Conservation (phyloP, 768 basidiomycete genomes). For the Leccinum ochraceum region DNA sequence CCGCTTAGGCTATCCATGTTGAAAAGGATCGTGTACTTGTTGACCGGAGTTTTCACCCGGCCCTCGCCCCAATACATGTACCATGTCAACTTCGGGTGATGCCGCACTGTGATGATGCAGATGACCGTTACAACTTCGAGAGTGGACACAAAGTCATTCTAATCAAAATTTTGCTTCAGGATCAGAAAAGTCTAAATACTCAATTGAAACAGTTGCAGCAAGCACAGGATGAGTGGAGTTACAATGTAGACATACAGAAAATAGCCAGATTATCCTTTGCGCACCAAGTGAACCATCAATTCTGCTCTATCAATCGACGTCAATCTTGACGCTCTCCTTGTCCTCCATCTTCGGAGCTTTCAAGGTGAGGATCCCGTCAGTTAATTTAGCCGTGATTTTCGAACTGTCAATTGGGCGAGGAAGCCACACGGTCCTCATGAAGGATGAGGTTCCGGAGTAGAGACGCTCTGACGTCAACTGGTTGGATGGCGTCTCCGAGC, state of each 20-base stretch:
- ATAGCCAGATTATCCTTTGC: neutral
- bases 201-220: neutral
- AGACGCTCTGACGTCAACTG: constrained; percentile 61
- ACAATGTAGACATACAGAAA: constrained; percentile 2
- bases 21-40: no score
- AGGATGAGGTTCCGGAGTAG: constrained; percentile 55
- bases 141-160: no score
- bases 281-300: neutral
- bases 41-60: no score
- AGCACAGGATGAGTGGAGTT: constrained; percentile 7
- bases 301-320: constrained; percentile 27
- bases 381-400: constrained; percentile 61
- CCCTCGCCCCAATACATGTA: no score
- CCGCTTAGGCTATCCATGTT: no score
- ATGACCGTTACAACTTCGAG: no score
- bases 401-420: constrained; percentile 60
- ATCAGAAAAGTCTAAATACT: neutral
- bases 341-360: constrained; percentile 63
- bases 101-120: no score
- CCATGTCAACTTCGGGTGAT: no score
- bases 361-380: constrained; percentile 69
- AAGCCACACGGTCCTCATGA: constrained; percentile 72
- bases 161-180: neutral
- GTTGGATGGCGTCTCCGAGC: constrained; percentile 33
- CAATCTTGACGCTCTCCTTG: constrained; percentile 51